Percentiles rank a stretch among this genome's conserved stretches.
These are phyloP conservation scores for Leccinellum albellum DNA, from an alignment of 768 basidiomycete species.

Conservation along the genomic window DNA sequence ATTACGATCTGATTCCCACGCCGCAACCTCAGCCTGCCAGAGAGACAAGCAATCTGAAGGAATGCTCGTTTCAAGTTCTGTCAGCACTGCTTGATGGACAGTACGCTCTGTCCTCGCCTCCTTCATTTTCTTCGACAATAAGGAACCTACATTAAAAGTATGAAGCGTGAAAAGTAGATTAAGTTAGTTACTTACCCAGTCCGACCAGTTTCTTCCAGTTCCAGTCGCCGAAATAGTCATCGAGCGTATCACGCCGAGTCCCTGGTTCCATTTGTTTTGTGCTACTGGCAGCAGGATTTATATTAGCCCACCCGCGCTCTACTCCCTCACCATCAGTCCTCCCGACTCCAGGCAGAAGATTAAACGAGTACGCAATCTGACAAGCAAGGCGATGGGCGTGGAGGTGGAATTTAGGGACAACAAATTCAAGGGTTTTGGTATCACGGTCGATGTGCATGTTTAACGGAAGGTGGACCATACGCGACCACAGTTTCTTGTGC, in stretches of 20 bases:
- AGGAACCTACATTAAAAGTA: background rate
- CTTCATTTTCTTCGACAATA: background rate
- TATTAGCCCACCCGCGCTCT: slow-evolving; percentile 35
- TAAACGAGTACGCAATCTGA: slow-evolving; percentile 30
- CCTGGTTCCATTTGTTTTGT: slow-evolving; percentile 34
- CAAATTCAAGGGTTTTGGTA: background rate
- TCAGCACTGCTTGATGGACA: background rate
- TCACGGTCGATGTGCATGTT: background rate
- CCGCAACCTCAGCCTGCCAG: background rate
- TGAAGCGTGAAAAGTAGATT: background rate
- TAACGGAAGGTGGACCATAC: background rate
- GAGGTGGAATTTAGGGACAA: slow-evolving; percentile 40
- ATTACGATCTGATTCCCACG: background rate
- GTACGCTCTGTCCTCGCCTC: background rate
- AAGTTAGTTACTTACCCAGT: background rate
- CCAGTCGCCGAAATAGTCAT: slow-evolving; percentile 33
- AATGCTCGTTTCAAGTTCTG: background rate
- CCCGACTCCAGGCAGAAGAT: slow-evolving; percentile 9
- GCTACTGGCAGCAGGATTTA: background rate
- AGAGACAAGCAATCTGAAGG: background rate
- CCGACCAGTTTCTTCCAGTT: background rate
- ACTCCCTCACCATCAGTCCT: slow-evolving; percentile 29
- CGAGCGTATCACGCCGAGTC: slow-evolving; percentile 32
- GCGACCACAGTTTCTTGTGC: background rate
- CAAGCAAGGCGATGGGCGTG: slow-evolving; percentile 31